Evolutionary conservation across 441 rosid genomes (phyloP).

Genomic region (Biscutella laevigata): DNA sequence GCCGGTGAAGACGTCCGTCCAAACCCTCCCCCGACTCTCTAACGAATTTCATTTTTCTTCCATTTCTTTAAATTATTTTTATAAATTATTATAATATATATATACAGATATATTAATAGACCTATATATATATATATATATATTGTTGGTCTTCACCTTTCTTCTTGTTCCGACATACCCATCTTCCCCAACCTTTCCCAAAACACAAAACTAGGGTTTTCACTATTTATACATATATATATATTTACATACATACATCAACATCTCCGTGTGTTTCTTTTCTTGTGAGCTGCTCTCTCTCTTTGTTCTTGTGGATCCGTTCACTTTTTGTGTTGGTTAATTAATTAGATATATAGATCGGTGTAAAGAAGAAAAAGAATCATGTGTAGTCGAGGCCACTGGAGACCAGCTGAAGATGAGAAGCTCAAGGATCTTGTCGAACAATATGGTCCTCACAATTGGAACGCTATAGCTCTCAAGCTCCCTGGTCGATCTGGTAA

Average conservation of each 20-base stretch:
- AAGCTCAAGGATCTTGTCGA: constrained; percentile 51
- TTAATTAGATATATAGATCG: background rate
- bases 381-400: constrained; percentile 63
- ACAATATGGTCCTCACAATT: constrained; percentile 56
- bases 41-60: constrained; percentile 34
- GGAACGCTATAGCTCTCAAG: constrained; percentile 67
- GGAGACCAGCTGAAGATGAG: constrained; percentile 62
- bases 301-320: constrained; percentile 12
- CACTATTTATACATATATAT: background rate
- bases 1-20: constrained; percentile 43
- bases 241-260: too few relatives aligned
- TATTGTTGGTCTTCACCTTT: constrained; percentile 25
- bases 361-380: background rate
- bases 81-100: background rate
- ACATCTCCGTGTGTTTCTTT: background rate
- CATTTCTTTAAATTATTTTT: background rate
- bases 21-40: constrained; percentile 45
- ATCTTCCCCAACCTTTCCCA: constrained; percentile 18
- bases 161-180: constrained; percentile 31
- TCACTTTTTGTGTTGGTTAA: background rate
- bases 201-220: constrained; percentile 13
- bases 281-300: background rate
- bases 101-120: background rate
- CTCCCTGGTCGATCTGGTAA: constrained; percentile 65
- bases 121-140: background rate